Evolutionary conservation across 306 rosid species (phyloP).

Genomic region (Psophocarpus tetragonolobus): DNA sequence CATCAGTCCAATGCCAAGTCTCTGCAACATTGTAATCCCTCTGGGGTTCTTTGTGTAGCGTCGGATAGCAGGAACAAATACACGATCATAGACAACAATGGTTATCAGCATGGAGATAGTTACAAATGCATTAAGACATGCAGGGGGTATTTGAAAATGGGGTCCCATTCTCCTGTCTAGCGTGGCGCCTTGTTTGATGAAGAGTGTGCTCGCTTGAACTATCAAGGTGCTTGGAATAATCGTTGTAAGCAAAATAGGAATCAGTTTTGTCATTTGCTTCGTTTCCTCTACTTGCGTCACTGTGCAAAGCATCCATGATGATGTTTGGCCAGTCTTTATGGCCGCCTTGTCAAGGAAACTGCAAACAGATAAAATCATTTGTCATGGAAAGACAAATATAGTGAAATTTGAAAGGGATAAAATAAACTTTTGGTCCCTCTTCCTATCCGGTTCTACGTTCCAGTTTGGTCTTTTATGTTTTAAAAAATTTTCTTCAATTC

Average conservation of each 20-base stretch:
- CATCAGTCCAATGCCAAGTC: conserved; percentile 72
- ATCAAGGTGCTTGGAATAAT: conserved; percentile 58
- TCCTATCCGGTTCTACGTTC: no score
- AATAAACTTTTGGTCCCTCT: not conserved
- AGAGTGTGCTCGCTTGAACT: conserved; percentile 57
- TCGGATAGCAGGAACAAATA: conserved; percentile 50
- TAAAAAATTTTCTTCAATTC: no score
- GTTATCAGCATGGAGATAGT: conserved; percentile 66
- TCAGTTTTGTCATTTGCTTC: conserved; percentile 77
- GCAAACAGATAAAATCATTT: conserved; percentile 4
- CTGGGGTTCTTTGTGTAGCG: conserved; percentile 72
- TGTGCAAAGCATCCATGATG: conserved; percentile 65
- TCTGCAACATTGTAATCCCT: conserved; percentile 83
- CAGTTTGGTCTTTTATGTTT: no score
- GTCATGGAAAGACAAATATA: not conserved
- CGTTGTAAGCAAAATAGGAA: conserved; percentile 62
- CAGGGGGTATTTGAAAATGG: conserved; percentile 65
- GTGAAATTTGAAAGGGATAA: not conserved
- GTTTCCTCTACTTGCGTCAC: conserved; percentile 93
- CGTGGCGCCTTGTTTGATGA: conserved; percentile 67
- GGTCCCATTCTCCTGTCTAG: conserved; percentile 62
- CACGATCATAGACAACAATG: conserved; percentile 60
- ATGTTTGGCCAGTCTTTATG: conserved; percentile 40
- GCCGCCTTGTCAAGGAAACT: conserved; percentile 86
- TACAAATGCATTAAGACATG: conserved; percentile 49